phyloP scores from a whole-genome alignment of 106 monocot species.

The Allium sativum region DNA sequence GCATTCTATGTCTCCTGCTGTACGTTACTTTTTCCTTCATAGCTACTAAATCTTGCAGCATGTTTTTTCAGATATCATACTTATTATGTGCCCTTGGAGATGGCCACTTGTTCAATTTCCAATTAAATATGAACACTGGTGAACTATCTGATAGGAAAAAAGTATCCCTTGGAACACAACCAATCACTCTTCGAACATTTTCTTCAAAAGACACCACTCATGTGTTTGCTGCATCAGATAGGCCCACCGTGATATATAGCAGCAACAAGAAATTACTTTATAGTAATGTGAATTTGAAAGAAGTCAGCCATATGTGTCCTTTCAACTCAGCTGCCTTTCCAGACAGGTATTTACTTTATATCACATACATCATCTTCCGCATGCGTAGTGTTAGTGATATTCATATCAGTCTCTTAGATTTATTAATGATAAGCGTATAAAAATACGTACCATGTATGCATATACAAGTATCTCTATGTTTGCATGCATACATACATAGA shows the following conservation, averaged over 20 bases:
- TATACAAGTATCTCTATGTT: no score
- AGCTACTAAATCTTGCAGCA: not conserved
- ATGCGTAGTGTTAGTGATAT: no score
- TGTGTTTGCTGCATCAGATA: slow-evolving; percentile 96
- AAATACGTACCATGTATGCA: no score
- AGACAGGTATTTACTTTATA: slow-evolving; percentile 67
- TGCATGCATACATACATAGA: no score
- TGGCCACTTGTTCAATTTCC: slow-evolving; percentile 88
- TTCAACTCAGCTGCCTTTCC: slow-evolving; percentile 97
- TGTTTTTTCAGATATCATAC: slow-evolving; percentile 56
- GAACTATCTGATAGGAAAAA: slow-evolving; percentile 81
- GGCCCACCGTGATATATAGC: slow-evolving; percentile 96
- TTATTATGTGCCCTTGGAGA: slow-evolving; percentile 97
- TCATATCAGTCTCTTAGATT: no score
- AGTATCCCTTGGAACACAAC: slow-evolving; percentile 91
- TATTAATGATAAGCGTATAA: no score
- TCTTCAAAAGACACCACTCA: slow-evolving; percentile 86
- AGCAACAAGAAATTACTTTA: slow-evolving; percentile 98
- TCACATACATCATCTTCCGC: no score
- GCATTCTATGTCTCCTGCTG: not conserved
- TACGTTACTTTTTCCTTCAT: not conserved
- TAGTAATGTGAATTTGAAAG: slow-evolving; percentile 97
- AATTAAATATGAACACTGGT: slow-evolving; percentile 50
- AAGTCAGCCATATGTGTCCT: slow-evolving; percentile 99
- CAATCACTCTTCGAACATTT: slow-evolving; percentile 93